Base-by-base conservation (phyloP, 2,329 filamentous ascomycete genomes). In the Trichoderma simmonsii region DNA sequence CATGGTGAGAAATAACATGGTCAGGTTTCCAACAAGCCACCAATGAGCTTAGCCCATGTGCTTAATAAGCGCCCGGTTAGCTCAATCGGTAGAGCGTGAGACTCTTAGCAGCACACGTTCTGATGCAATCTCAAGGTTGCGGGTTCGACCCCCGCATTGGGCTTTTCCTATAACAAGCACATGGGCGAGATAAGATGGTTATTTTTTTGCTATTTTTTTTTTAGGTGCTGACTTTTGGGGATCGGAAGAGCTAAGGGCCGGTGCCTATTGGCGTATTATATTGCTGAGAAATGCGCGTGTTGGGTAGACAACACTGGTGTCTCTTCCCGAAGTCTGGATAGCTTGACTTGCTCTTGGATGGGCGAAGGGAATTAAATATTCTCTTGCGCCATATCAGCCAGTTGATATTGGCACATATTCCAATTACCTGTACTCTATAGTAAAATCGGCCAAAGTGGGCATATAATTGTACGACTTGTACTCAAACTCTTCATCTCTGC, bases 11-110 rank as follows among this genome's bases (percentile, higher is more conserved):
- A n/a, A n/a, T 43, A 43, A 43, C 15, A 43, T 43, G 3, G 1
- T 0, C 15, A 43, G 39, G 39, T 9, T 43, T 43, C 39, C 39
- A 43, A 43, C 15, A 43, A 43, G 39, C 39, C 39, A 43, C 39
- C 39, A 43, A 43, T 43, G 39, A 43, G 39, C 39, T 43, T 43
- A 43, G 39, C 39, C 39, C 18, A 43, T 43, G 39, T 43, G 39
- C 39, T 43, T 43, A 43, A 43, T 43, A 43, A 43, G 39, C 39
- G 39, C 39, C 39, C 78, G 79, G 80, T 80, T 81, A 81, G 80
- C 80, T 81, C 80, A 81, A 81, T 81, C 79, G 80, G 80, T 90
- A 91, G 89, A 91, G 88, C 89, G 89, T 90, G 86, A 90, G 89
- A 90, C 89, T 91, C 89, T 88, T 87, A 87, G 3, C 74, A 74